Evolutionary conservation across 1,284 basidiomycete species (phyloP).

Genomic region (Boletellus deceptivus): DNA sequence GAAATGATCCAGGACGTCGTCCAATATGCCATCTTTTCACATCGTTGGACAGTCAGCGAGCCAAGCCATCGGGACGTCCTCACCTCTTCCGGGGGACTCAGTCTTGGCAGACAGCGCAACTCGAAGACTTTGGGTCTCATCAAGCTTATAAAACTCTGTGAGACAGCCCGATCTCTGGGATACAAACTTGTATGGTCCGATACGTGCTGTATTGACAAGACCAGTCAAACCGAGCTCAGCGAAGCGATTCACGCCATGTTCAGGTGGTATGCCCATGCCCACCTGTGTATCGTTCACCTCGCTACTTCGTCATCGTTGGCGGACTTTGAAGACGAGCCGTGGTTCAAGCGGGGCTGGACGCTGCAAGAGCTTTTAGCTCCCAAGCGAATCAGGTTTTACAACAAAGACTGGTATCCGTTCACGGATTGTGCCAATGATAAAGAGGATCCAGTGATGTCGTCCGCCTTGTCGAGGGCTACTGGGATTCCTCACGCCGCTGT

Average conservation of each 20-base stretch:
- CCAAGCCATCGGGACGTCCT: conserved; percentile 23
- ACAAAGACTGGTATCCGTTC: conserved; percentile 20
- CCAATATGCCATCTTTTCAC: conserved; percentile 27
- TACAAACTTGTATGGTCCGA: conserved; percentile 28
- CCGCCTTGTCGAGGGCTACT: conserved; percentile 15
- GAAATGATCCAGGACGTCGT: conserved; percentile 23
- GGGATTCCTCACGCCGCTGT: conserved; percentile 18
- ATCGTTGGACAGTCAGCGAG: conserved; percentile 27
- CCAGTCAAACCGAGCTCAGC: conserved; percentile 20
- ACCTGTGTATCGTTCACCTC: conserved; percentile 29
- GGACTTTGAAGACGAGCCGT: conserved; percentile 23
- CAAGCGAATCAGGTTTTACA: conserved; percentile 27
- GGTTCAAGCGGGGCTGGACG: conserved; percentile 30
- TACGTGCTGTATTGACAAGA: conserved; percentile 28
- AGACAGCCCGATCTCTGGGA: conserved; percentile 15
- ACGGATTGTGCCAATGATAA: conserved; percentile 22
- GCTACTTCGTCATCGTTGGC: conserved; percentile 8
- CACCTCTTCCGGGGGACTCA: background rate
- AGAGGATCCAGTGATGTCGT: conserved; percentile 10
- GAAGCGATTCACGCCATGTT: conserved; percentile 32
- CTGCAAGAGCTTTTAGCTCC: conserved; percentile 15
- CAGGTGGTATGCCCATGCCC: conserved; percentile 27
- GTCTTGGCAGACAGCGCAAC: conserved; percentile 1
- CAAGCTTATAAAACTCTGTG: conserved; percentile 23
- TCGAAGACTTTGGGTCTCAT: conserved; percentile 5